Conservation (phyloP, 2,329 filamentous ascomycete genomes). For the Zymoseptoria brevis region DNA sequence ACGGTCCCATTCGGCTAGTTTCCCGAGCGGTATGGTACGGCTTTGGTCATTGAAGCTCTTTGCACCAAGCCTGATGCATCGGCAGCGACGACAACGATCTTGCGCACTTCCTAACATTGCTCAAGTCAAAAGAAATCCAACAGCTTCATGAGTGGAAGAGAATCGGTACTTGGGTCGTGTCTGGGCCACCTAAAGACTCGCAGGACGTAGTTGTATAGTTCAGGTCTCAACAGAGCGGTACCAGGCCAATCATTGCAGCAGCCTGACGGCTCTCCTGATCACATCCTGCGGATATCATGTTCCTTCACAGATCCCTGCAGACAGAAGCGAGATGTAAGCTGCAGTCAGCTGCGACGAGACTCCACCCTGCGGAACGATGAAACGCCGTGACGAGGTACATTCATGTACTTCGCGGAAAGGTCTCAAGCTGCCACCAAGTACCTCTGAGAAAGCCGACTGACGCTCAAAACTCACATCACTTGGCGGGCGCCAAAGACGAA, state of each 20-base stretch:
- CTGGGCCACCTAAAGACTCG: background rate
- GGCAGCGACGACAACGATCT: background rate
- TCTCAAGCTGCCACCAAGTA: background rate
- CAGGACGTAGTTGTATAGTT: no score
- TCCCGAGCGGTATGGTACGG: background rate
- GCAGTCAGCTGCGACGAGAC: background rate
- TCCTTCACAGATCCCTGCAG: background rate
- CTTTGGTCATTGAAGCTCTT: background rate
- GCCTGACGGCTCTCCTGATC: background rate
- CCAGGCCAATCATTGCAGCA: background rate
- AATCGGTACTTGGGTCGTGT: background rate
- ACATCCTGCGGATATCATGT: background rate
- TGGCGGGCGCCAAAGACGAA: background rate
- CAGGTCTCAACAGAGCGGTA: background rate
- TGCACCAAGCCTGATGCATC: background rate
- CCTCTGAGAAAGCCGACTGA: background rate
- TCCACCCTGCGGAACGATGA: background rate
- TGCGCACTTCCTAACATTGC: background rate
- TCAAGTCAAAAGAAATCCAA: background rate
- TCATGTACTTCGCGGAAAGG: background rate
- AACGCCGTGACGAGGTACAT: background rate
- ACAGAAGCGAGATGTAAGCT: background rate
- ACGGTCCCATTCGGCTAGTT: background rate
- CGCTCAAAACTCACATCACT: background rate
- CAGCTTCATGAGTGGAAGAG: background rate